Conservation (phyloP, 148 eudicot species). For the Bassia scoparia region DNA sequence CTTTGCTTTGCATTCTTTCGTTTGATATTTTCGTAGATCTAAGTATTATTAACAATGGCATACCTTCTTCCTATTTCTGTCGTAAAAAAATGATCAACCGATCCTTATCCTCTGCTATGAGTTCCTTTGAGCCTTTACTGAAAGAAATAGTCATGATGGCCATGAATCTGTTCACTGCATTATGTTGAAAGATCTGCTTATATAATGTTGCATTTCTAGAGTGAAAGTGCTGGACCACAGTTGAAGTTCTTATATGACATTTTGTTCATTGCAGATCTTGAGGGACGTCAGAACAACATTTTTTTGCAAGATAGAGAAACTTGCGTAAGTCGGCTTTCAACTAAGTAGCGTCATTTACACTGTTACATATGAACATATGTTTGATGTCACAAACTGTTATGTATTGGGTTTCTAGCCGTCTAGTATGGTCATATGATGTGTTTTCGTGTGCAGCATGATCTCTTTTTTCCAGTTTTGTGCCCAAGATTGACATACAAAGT, state of each 20-base stretch:
- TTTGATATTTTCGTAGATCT: too few relatives aligned
- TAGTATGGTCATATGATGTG: too few relatives aligned
- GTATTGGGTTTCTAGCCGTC: too few relatives aligned
- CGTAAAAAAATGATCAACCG: not conserved
- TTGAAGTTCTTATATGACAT: slow-evolving; percentile 8
- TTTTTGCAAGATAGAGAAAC: slow-evolving; percentile 58
- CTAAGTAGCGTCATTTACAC: too few relatives aligned
- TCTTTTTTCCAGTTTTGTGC: too few relatives aligned
- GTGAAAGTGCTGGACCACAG: slow-evolving; percentile 5
- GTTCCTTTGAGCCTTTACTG: not conserved
- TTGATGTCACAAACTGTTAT: too few relatives aligned
- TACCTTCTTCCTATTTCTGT: too few relatives aligned
- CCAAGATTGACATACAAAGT: too few relatives aligned
- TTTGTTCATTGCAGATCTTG: slow-evolving; percentile 47
- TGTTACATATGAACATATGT: too few relatives aligned
- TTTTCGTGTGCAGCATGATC: too few relatives aligned
- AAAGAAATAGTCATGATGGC: not conserved
- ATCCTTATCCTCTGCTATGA: not conserved
- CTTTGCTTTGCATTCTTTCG: too few relatives aligned
- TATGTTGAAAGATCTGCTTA: not conserved
- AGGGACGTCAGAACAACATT: slow-evolving; percentile 82
- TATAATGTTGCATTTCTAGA: not conserved
- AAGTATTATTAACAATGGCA: too few relatives aligned
- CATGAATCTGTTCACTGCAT: not conserved
- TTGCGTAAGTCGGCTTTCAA: slow-evolving; percentile 58